These are phyloP conservation scores for Hymenoscyphus fraxineus DNA, from an alignment of 2,329 filamentous ascomycete genomes.

Conservation along the genomic window DNA sequence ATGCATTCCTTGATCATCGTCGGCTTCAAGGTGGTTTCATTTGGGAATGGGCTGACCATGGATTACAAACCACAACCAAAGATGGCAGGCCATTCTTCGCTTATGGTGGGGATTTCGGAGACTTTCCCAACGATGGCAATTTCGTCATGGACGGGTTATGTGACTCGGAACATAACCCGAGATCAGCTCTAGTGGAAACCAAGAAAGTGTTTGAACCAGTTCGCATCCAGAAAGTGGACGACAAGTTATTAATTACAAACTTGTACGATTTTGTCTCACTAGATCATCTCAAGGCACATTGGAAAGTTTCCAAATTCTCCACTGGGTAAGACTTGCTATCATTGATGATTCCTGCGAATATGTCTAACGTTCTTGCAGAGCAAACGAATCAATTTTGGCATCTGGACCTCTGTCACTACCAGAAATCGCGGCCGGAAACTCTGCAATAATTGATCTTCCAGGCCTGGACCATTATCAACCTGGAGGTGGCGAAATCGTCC, in stretches of 20 bases:
- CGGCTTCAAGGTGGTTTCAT: slow-evolving; percentile 53
- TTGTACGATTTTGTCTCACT: slow-evolving; percentile 52
- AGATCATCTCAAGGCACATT: slow-evolving; percentile 41
- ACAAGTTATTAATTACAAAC: slow-evolving; percentile 38
- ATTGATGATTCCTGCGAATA: background rate
- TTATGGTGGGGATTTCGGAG: slow-evolving; percentile 61
- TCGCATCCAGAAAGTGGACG: slow-evolving; percentile 9
- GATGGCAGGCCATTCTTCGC: slow-evolving; percentile 48
- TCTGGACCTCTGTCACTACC: slow-evolving; percentile 8
- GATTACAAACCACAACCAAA: slow-evolving; percentile 45
- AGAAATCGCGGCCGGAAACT: slow-evolving; percentile 7
- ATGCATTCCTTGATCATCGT: slow-evolving; percentile 50
- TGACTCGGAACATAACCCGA: slow-evolving; percentile 52
- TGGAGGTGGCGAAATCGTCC: background rate
- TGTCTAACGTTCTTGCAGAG: background rate
- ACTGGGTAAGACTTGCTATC: slow-evolving; percentile 3
- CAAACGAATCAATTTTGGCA: background rate
- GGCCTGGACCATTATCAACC: slow-evolving; percentile 44
- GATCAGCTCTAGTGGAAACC: slow-evolving; percentile 52
- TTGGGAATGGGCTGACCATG: slow-evolving; percentile 65
- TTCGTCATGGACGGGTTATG: slow-evolving; percentile 62
- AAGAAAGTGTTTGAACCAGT: slow-evolving; percentile 58
- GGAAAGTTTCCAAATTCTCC: slow-evolving; percentile 6
- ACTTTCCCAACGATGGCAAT: slow-evolving; percentile 55
- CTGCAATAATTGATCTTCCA: slow-evolving; percentile 33